phyloP scores from a whole-genome alignment of 495 filamentous ascomycete species.

The Aspergillus baeticus region DNA sequence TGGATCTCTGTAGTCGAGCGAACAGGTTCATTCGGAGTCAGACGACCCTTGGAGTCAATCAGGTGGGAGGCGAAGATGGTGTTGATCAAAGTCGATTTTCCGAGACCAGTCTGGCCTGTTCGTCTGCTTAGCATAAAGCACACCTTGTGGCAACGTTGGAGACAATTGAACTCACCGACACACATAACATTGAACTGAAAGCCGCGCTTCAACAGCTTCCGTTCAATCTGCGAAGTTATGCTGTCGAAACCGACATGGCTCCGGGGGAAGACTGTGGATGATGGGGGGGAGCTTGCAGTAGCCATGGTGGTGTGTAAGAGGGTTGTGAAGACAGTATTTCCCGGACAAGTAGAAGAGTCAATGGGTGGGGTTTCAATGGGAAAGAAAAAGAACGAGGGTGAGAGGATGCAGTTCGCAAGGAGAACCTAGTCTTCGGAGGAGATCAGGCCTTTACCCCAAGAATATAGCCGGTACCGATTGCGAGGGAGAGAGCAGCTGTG shows the following conservation, averaged over 20 bases:
- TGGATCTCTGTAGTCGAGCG: constrained; percentile 98
- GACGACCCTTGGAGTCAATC: constrained; percentile 95
- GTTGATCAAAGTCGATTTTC: constrained; percentile 99
- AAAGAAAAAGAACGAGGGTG: constrained; percentile 3
- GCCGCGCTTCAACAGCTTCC: constrained; percentile 98
- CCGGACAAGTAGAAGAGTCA: constrained; percentile 4
- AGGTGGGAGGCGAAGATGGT: constrained; percentile 99
- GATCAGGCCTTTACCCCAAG: constrained; percentile 15
- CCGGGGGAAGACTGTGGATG: constrained; percentile 75
- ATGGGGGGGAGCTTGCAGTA: constrained; percentile 46
- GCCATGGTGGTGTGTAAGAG: constrained; percentile 45
- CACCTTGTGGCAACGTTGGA: not conserved
- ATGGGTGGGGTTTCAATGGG: not conserved
- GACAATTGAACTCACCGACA: constrained; percentile 71
- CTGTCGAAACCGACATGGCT: constrained; percentile 99
- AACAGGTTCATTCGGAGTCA: constrained; percentile 87
- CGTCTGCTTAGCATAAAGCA: constrained; percentile 13
- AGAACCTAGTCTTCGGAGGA: constrained; percentile 4
- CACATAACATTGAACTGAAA: constrained; percentile 99
- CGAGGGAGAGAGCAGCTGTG: constrained; percentile 23
- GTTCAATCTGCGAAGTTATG: constrained; percentile 97
- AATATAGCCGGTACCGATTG: constrained; percentile 11
- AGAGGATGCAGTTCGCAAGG: not conserved
- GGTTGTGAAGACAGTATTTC: constrained; percentile 3
- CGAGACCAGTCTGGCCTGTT: constrained; percentile 93